A percentile compares a stretch with the other conserved stretches of the same genome.
These are phyloP conservation scores for Triadica sebifera DNA, from an alignment of 345 rosid species.

Conservation along the genomic window DNA sequence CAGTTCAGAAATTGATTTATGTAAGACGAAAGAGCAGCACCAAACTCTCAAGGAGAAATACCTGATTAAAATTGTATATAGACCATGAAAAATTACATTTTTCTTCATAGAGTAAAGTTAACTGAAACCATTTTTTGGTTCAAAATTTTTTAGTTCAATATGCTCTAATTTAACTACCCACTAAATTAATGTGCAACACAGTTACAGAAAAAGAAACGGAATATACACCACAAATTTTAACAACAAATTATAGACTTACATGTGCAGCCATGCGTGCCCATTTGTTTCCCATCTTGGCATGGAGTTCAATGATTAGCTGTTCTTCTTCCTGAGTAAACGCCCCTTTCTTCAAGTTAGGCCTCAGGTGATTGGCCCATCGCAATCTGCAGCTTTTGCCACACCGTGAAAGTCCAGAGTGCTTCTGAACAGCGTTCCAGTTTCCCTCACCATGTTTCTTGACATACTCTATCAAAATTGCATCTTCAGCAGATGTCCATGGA, in stretches of 20 bases:
- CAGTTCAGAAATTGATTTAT: neutral
- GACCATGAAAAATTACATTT: neutral
- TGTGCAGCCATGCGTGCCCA: conserved; percentile 99
- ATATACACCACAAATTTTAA: neutral
- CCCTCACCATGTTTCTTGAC: conserved; percentile 97
- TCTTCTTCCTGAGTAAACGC: conserved; percentile 92
- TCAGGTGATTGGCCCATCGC: conserved; percentile 95
- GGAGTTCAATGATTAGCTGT: conserved; percentile 81
- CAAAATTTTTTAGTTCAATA: neutral
- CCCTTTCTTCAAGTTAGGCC: conserved; percentile 98
- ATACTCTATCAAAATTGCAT: conserved; percentile 76
- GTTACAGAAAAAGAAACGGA: neutral
- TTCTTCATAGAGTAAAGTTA: neutral
- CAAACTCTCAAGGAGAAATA: neutral
- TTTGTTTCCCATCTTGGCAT: conserved; percentile 94
- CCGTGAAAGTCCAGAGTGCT: conserved; percentile 76
- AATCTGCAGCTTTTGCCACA: conserved; percentile 99
- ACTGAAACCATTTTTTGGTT: neutral
- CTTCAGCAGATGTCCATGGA: conserved; percentile 98
- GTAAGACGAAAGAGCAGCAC: neutral
- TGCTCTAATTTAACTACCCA: neutral
- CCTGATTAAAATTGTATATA: neutral
- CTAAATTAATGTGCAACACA: neutral
- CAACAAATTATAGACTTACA: conserved; percentile 47
- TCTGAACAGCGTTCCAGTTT: conserved; percentile 96